Conservation (phyloP, 768 basidiomycete species). For the Auriscalpium microsporum region DNA sequence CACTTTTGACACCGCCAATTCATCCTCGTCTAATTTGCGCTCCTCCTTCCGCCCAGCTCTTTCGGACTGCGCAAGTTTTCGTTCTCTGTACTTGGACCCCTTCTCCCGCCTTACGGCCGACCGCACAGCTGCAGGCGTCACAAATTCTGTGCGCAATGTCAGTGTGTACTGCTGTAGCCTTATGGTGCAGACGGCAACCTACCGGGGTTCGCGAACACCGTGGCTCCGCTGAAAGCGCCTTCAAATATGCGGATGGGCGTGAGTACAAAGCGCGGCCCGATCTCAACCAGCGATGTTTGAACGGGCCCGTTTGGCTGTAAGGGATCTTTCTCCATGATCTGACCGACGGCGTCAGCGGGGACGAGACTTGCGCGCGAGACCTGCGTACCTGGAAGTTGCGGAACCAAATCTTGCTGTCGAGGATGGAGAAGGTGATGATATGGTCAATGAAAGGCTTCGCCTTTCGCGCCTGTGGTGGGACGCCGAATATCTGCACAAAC, state of each 20-base stretch:
- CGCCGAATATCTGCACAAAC: slow-evolving; percentile 75
- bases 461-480: slow-evolving; percentile 82
- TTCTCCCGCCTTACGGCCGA: slow-evolving; percentile 59
- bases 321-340: slow-evolving; percentile 95
- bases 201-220: slow-evolving; percentile 95
- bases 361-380: not conserved
- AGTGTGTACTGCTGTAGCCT: not conserved
- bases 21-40: slow-evolving; percentile 62
- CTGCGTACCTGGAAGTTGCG: slow-evolving; percentile 87
- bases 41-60: slow-evolving; percentile 52
- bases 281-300: slow-evolving; percentile 86
- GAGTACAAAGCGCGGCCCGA: slow-evolving; percentile 94
- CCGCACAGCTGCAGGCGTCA: slow-evolving; percentile 79
- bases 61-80: slow-evolving; percentile 75
- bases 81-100: slow-evolving; percentile 71
- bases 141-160: slow-evolving; percentile 56
- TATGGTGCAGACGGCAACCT: slow-evolving; percentile 16
- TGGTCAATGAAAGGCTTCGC: slow-evolving; percentile 98
- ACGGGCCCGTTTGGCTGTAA: slow-evolving; percentile 78
- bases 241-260: slow-evolving; percentile 98
- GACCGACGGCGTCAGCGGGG: not conserved
- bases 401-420: slow-evolving; percentile 98
- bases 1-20: slow-evolving; percentile 78
- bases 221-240: slow-evolving; percentile 91
- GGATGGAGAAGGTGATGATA: slow-evolving; percentile 89